Base-by-base conservation (phyloP, 495 filamentous ascomycete species). In the Chaetomium fimeti region DNA sequence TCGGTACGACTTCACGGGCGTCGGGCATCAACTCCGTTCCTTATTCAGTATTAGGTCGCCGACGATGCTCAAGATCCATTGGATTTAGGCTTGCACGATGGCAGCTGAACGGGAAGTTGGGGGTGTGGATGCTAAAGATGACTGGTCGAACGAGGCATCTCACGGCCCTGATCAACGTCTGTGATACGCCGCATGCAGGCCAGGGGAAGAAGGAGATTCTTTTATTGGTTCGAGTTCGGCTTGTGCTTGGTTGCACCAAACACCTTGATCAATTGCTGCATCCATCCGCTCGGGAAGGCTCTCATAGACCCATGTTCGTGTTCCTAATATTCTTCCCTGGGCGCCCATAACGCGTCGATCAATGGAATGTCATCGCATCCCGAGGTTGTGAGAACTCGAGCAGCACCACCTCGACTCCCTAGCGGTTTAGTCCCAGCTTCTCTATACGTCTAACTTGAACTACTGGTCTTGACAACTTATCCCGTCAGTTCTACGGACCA, bases 81-180 rank as follows among this genome's bases (percentile, higher is more conserved):
- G 60, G 60, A 9, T 22, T 32, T 9, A 9, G 49, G 49, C 51
- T 56, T 62, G 60, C 48, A 15, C 2, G 60, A 62, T 47, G 36
- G 18, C 32, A 62, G 60, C 60, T 62, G 60, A 62, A 62, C 32
- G 29, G 36, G 22, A 40, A 18, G 16, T 62, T 48, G 40, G 42
- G 20, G 38, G 42, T 11, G 25, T 25, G 57, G 24, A 18, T 48
- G 25, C 3, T 22, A 3, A 42, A 36, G 2, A 29, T 59, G 22
- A 48, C 57, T 59, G 57, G 57, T 8, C 20, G 42, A 22, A 16
- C 55, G 12, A 32, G 6, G 3, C 15, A 25, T 9, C 55, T 12
- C n/a, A 11, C 18, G 32, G 53, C 55, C 11, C 20, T 38, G 57
- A 47, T 47, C 48, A 38, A 8, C 48, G 36, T 53, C 8, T 45